Percentiles rank a stretch among this genome's conserved stretches.
These are phyloP conservation scores for Schizophyllum commune DNA, from an alignment of 1,284 basidiomycete genomes.

Conservation along the genomic window DNA sequence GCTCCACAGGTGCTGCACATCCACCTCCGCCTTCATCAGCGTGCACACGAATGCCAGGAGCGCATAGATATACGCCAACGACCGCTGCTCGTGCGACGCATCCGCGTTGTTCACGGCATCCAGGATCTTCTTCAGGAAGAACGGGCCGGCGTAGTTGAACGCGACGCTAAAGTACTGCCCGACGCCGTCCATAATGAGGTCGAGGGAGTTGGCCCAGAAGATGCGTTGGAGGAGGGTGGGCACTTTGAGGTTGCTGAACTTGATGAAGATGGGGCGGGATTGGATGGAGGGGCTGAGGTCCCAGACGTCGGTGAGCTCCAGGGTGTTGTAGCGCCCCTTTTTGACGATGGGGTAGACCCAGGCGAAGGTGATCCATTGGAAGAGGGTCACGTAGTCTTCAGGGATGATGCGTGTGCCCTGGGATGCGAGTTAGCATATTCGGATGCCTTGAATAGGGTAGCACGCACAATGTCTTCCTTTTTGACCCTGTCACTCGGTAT, in stretches of 20 bases:
- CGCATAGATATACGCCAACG: conserved; percentile 8
- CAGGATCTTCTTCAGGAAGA: conserved; percentile 60
- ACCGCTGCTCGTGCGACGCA: conserved; percentile 1
- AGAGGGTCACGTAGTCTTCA: conserved; percentile 74
- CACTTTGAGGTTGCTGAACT: conserved; percentile 41
- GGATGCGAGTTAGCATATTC: neutral
- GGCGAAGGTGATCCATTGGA: conserved; percentile 71
- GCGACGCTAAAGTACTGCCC: conserved; percentile 58
- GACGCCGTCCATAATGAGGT: conserved; percentile 44
- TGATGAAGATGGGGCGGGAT: conserved; percentile 57
- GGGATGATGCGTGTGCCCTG: conserved; percentile 50
- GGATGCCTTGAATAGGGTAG: neutral
- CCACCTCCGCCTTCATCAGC: conserved; percentile 8
- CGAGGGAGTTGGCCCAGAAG: conserved; percentile 62
- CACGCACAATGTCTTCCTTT: conserved; percentile 42
- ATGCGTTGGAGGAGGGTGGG: conserved; percentile 52
- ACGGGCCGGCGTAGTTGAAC: conserved; percentile 65
- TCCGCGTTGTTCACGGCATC: conserved; percentile 29
- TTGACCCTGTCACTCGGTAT: conserved; percentile 43
- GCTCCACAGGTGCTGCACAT: conserved; percentile 32
- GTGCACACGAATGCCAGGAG: conserved; percentile 9
- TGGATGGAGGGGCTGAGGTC: conserved; percentile 60
- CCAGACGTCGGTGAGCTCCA: conserved; percentile 70
- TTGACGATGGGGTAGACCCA: conserved; percentile 71
- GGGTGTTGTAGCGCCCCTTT: conserved; percentile 48